Evolutionary conservation across 2,329 filamentous ascomycete genomes (phyloP).

Genomic region (Cercospora janseana): DNA sequence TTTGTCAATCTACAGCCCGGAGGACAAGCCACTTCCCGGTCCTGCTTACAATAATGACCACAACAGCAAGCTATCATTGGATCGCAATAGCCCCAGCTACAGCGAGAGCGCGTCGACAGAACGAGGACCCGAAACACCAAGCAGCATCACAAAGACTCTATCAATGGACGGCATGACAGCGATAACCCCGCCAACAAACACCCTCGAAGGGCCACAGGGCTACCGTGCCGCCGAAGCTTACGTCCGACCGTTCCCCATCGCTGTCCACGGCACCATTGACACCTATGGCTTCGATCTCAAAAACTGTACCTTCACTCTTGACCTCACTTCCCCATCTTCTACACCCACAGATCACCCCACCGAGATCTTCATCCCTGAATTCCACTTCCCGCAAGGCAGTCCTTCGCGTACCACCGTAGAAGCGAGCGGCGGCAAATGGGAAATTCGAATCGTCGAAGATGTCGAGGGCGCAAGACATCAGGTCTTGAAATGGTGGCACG

Average conservation of each 20-base stretch:
- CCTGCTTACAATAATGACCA: slow-evolving; percentile 45
- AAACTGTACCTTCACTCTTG: slow-evolving; percentile 72
- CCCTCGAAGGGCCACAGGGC: slow-evolving; percentile 46
- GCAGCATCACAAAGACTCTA: slow-evolving; percentile 72
- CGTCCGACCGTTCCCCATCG: slow-evolving; percentile 77
- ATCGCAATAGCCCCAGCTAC: slow-evolving; percentile 53
- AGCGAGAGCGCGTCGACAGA: slow-evolving; percentile 53
- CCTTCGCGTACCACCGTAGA: slow-evolving; percentile 64
- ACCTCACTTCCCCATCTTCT: slow-evolving; percentile 60
- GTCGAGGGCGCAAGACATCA: slow-evolving; percentile 64
- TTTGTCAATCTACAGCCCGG: slow-evolving; percentile 80
- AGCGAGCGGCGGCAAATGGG: slow-evolving; percentile 85
- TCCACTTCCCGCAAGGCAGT: slow-evolving; percentile 72
- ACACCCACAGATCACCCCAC: slow-evolving; percentile 69
- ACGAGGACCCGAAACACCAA: slow-evolving; percentile 64
- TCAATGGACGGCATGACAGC: slow-evolving; percentile 52
- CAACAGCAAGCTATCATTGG: slow-evolving; percentile 52
- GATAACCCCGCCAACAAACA: slow-evolving; percentile 15
- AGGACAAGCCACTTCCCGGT: slow-evolving; percentile 65
- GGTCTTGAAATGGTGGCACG: slow-evolving; percentile 88
- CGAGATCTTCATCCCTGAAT: slow-evolving; percentile 81
- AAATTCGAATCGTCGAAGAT: slow-evolving; percentile 70
- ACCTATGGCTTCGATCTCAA: slow-evolving; percentile 79
- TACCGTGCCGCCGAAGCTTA: slow-evolving; percentile 91
- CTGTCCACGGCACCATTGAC: slow-evolving; percentile 67